Evolutionary conservation across 192 early-diverging fungal species (phyloP).

Genomic region (Rhizoclosmatium globosum): DNA sequence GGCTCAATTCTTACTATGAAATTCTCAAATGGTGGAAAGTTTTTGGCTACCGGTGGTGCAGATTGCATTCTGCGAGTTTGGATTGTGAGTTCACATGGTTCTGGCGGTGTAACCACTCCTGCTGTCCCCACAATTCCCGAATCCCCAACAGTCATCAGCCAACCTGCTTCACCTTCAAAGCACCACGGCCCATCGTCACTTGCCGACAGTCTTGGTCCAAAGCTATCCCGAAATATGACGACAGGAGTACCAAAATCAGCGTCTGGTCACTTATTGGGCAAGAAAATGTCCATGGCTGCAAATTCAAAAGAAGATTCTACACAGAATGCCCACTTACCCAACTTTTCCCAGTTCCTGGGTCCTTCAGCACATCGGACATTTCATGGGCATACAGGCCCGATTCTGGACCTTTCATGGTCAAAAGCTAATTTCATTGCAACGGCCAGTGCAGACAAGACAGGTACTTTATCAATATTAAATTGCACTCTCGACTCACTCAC

Average conservation of each 20-base stretch:
- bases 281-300: too few species aligned
- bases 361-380: slow-evolving; percentile 73
- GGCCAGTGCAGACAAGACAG: slow-evolving; percentile 73
- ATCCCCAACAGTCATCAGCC: too few species aligned
- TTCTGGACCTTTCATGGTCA: slow-evolving; percentile 65
- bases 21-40: slow-evolving; percentile 30
- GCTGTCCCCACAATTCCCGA: too few species aligned
- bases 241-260: neutral
- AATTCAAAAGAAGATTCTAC: too few species aligned
- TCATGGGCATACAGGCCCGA: slow-evolving; percentile 74
- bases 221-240: too few species aligned
- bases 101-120: neutral
- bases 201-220: too few species aligned
- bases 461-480: neutral
- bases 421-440: slow-evolving; percentile 80
- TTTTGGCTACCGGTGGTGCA: slow-evolving; percentile 39
- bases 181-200: too few species aligned
- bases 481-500: too few species aligned
- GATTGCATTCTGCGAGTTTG: slow-evolving; percentile 62
- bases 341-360: slow-evolving; percentile 33
- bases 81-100: slow-evolving; percentile 1
- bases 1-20: slow-evolving; percentile 33
- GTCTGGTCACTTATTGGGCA: slow-evolving; percentile 7
- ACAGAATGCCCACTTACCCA: neutral
- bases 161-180: too few species aligned